Conservation (phyloP, 192 early-diverging fungal genomes). For the Martensiomyces pterosporus region DNA sequence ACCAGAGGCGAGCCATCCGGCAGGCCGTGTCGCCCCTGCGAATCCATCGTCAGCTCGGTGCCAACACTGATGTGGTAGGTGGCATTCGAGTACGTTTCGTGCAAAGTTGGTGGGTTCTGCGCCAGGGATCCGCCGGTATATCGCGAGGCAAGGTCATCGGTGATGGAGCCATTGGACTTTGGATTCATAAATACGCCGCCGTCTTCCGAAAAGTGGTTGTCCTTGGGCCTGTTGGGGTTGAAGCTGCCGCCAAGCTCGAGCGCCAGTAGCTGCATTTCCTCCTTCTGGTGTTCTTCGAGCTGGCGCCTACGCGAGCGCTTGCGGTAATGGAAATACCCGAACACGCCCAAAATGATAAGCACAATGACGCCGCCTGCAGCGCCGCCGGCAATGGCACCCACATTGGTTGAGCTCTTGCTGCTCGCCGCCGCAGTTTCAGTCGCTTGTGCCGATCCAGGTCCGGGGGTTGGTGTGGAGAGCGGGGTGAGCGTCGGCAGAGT, state of each 20-base stretch:
- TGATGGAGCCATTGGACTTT: conserved; percentile 15
- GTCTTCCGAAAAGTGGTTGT: conserved; percentile 10
- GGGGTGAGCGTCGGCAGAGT: not conserved
- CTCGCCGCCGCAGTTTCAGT: not conserved
- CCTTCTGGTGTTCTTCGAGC: conserved; percentile 36
- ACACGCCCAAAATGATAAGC: conserved; percentile 14
- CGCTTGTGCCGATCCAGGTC: not conserved
- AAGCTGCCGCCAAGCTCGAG: conserved; percentile 43
- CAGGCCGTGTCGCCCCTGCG: conserved; percentile 37
- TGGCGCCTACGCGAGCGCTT: conserved; percentile 32
- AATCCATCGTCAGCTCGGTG: conserved; percentile 41
- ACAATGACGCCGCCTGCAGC: conserved; percentile 20
- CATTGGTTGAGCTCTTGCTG: conserved; percentile 4
- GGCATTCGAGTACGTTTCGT: conserved; percentile 9
- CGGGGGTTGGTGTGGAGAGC: not conserved
- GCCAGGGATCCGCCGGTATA: conserved; percentile 34
- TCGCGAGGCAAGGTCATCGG: conserved; percentile 40
- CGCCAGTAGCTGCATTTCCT: conserved; percentile 43
- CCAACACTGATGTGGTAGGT: conserved; percentile 14
- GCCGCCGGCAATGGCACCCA: conserved; percentile 31
- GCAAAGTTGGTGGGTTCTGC: conserved; percentile 18
- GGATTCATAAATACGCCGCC: conserved; percentile 17
- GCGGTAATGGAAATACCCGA: conserved; percentile 29
- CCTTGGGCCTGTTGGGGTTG: conserved; percentile 19
- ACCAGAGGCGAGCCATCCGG: conserved; percentile 41